Evolutionary conservation across 768 basidiomycete genomes (phyloP).

Genomic region (Astraeus odoratus): DNA sequence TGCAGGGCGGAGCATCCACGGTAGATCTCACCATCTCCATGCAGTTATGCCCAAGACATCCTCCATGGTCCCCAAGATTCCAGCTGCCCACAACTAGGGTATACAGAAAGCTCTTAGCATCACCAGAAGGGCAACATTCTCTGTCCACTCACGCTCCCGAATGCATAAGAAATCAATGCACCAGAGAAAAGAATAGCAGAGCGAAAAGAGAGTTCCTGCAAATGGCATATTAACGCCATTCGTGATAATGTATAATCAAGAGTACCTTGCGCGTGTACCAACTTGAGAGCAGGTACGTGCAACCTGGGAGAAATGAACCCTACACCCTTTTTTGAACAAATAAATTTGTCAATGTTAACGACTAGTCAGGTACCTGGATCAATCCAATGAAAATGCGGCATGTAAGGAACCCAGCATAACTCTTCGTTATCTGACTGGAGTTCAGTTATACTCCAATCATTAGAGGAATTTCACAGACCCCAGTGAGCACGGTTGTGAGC

Average conservation of each 20-base stretch:
- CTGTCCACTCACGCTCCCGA: conserved; percentile 46
- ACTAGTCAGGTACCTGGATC: conserved; percentile 37
- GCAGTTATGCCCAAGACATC: conserved; percentile 58
- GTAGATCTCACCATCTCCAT: conserved; percentile 73
- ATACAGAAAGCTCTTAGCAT: not conserved
- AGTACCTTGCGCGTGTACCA: conserved; percentile 44
- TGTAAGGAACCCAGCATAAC: conserved; percentile 46
- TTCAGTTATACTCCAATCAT: not conserved
- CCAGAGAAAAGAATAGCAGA: conserved; percentile 56
- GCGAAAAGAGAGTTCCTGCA: conserved; percentile 58
- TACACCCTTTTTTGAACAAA: conserved; percentile 9
- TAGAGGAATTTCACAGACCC: conserved; percentile 33
- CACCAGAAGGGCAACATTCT: not conserved
- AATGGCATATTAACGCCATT: not conserved
- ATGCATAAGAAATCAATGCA: conserved; percentile 57
- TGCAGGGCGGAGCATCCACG: conserved; percentile 8
- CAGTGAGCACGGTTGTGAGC: conserved; percentile 54
- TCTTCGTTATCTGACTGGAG: conserved; percentile 39
- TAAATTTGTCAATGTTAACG: not conserved
- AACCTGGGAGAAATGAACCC: conserved; percentile 62
- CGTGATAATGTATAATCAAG: not conserved
- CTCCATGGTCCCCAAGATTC: conserved; percentile 64
- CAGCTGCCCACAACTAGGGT: conserved; percentile 59
- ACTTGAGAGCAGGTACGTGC: conserved; percentile 39
- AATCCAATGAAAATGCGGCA: conserved; percentile 59